Base-by-base conservation (phyloP, 495 filamentous ascomycete genomes). In the Darksidea phi region DNA sequence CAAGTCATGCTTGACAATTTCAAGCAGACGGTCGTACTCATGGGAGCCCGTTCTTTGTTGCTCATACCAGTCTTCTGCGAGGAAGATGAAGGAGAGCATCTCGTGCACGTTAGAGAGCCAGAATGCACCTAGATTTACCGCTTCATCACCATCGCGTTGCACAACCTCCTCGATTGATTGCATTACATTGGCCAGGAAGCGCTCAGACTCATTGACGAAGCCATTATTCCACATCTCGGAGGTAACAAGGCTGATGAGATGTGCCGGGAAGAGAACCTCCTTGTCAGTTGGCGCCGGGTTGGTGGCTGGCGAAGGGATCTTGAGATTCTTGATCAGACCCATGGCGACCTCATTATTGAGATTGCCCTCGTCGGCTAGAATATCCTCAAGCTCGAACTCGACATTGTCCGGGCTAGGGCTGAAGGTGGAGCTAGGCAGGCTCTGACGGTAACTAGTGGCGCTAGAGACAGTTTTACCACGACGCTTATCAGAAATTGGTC, bases 181-280 rank as follows among this genome's bases (percentile, higher is more conserved):
- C 94, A 99, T 99, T 66, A 99, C 93, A 72, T 97, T 99, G 57
- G 94, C 94, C 54, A 99, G 78, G 80, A 99, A 99, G 57, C 92
- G 88, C 76, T 99, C 94, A 20, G 94, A 97, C 77, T 99, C 94
- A 78, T 99, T 97, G 63, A 99, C 95, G 71, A 96, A 99, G 24
- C 94, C 94, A 69, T 99, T 99, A 79, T 99, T 99, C 94, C 94
- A 99, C 94, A 99, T 99, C 76, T 99, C 94, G 13, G 91, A 96
- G 13, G 94, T 99, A 47, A 99, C 94, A 28, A 99, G 84, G 74
- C 97, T 99, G 77, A 99, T 99, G 61, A 99, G 84, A 71, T 97
- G 97, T 0, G 94, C 91, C 17, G 94, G 95, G 83, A 97, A 99
- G 51, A 99, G 79, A 32, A 99, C 93, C 72, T 99, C 94, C 79